A percentile compares a stretch with the other conserved stretches of the same genome.
Conservation (phyloP, 306 rosid genomes). For the Elaeagnus macrophylla region DNA sequence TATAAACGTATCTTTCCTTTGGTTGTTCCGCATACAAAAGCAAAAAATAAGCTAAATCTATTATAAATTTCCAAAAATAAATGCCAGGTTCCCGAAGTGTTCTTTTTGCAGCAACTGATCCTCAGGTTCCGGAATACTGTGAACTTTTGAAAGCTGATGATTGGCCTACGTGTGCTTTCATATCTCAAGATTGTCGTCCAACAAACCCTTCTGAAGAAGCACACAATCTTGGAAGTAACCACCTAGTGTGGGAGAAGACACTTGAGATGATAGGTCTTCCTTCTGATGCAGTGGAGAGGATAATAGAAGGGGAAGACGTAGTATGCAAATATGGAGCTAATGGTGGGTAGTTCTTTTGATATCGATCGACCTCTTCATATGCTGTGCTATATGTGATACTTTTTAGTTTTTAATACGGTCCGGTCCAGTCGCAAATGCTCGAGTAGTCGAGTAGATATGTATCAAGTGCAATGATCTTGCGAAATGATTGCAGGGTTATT, state of each 20-base stretch:
- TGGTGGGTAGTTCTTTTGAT: constrained; percentile 17
- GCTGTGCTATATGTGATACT: too few relatives aligned
- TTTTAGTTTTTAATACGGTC: too few relatives aligned
- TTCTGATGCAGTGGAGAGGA: constrained; percentile 63
- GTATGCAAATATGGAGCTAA: constrained; percentile 50
- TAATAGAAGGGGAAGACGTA: constrained; percentile 67
- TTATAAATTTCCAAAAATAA: neutral
- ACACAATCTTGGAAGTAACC: constrained; percentile 46
- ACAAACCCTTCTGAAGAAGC: constrained; percentile 92
- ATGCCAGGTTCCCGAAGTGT: constrained; percentile 88
- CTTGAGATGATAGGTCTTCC: constrained; percentile 80
- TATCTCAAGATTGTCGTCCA: constrained; percentile 84
- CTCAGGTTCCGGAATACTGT: constrained; percentile 82
- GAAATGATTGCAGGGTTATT: too few relatives aligned
- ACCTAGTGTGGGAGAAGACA: constrained; percentile 85
- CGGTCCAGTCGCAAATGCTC: too few relatives aligned
- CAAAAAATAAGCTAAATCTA: neutral
- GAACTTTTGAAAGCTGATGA: constrained; percentile 76
- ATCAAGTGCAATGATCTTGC: too few relatives aligned
- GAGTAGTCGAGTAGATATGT: too few relatives aligned
- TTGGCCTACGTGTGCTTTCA: constrained; percentile 83
- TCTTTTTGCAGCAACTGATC: constrained; percentile 90
- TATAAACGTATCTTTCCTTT: too few relatives aligned
- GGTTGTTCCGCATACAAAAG: too few relatives aligned
- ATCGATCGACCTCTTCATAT: too few relatives aligned